Evolutionary conservation across 371 early-diverging fungal genomes (phyloP).

Genomic region (Mortierella sp.): DNA sequence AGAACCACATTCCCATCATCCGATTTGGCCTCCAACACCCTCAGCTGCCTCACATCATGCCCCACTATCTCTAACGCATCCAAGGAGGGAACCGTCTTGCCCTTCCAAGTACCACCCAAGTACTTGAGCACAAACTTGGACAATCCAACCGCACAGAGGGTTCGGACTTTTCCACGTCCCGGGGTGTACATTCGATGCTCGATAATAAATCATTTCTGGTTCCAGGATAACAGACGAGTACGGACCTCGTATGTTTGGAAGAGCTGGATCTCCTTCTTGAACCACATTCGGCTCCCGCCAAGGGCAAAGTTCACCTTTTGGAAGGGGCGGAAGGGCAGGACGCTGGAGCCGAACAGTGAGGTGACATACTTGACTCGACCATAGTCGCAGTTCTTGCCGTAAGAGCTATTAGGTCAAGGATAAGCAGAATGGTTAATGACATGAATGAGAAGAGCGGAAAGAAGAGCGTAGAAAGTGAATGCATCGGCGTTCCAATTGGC

Average conservation of each 20-base stretch:
- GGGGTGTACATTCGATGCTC: constrained; percentile 50
- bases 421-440: background rate
- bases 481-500: background rate
- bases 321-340: constrained; percentile 45
- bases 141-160: constrained; percentile 45
- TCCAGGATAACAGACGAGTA: constrained; percentile 51
- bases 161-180: constrained; percentile 2
- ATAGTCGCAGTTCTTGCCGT: constrained; percentile 56
- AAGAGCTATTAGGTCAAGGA: constrained; percentile 15
- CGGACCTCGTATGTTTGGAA: constrained; percentile 58
- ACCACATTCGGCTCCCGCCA: constrained; percentile 52
- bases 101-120: constrained; percentile 47
- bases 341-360: constrained; percentile 47
- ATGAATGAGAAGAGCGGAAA: background rate
- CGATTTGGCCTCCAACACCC: constrained; percentile 39
- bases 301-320: constrained; percentile 47
- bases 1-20: constrained; percentile 46
- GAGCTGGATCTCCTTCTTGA: constrained; percentile 51
- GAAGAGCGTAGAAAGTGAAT: background rate
- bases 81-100: constrained; percentile 56
- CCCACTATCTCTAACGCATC: constrained; percentile 56
- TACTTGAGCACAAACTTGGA: constrained; percentile 56
- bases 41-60: constrained; percentile 38
- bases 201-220: constrained; percentile 55
- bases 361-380: constrained; percentile 52